Conservation (phyloP, 192 early-diverging fungal species). For the Oehlia diaphana region DNA sequence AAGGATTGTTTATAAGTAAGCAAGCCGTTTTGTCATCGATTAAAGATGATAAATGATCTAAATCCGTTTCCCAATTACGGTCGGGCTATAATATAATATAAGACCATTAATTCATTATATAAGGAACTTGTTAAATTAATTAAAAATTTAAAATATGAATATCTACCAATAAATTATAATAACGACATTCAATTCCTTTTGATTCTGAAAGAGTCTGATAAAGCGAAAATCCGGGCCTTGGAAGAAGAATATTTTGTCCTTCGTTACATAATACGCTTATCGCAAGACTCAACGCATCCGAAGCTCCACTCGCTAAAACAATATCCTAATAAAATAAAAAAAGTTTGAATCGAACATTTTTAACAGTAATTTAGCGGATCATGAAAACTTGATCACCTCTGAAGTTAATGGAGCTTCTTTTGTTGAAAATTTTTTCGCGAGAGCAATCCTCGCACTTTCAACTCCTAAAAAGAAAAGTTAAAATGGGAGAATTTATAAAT, state of each 20-base stretch:
- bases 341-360: neutral
- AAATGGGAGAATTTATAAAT: neutral
- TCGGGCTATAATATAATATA: conserved; percentile 53
- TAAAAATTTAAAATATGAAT: neutral
- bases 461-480: conserved; percentile 37
- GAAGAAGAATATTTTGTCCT: conserved; percentile 85
- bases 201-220: conserved; percentile 80
- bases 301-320: conserved; percentile 79
- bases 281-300: conserved; percentile 73
- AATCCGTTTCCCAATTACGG: conserved; percentile 81
- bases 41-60: conserved; percentile 74
- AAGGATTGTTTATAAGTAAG: conserved; percentile 88
- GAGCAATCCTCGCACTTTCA: conserved; percentile 65
- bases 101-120: neutral
- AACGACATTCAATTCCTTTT: conserved; percentile 74
- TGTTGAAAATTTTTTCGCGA: conserved; percentile 68
- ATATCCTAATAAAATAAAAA: conserved; percentile 57
- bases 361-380: neutral
- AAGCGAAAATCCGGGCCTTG: conserved; percentile 82
- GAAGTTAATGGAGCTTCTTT: conserved; percentile 71
- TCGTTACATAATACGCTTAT: conserved; percentile 72
- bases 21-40: conserved; percentile 80
- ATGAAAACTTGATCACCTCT: conserved; percentile 16
- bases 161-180: conserved; percentile 75
- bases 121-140: neutral